These are phyloP conservation scores for Diplodia scrobiculata DNA, from an alignment of 2,329 filamentous ascomycete species.

Conservation along the genomic window DNA sequence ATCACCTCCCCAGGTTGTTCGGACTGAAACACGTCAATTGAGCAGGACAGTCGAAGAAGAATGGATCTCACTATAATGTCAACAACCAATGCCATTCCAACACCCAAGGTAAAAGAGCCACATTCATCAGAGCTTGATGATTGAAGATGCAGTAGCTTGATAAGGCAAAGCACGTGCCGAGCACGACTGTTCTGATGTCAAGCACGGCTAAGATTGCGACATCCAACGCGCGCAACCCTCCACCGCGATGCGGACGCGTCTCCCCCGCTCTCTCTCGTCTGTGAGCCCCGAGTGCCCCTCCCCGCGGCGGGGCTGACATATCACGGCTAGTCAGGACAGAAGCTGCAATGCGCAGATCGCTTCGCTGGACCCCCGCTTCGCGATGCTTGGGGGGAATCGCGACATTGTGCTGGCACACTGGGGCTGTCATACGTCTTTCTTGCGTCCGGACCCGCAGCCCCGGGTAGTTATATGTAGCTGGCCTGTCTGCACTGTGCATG, in stretches of 20 bases:
- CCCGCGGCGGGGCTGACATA: background rate
- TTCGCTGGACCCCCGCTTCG: background rate
- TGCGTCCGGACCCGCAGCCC: background rate
- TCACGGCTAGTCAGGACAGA: no score
- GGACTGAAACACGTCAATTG: background rate
- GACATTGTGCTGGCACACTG: conserved; percentile 6
- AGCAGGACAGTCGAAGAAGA: no score
- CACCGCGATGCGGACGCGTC: conserved; percentile 9
- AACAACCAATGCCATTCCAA: background rate
- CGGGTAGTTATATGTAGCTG: conserved; percentile 5
- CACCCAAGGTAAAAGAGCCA: background rate
- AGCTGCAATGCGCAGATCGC: conserved; percentile 1
- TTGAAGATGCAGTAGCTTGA: background rate
- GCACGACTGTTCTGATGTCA: conserved; percentile 11
- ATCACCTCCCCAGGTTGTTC: background rate
- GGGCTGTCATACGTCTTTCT: background rate
- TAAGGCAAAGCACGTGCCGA: conserved; percentile 4
- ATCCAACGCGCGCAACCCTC: conserved; percentile 1
- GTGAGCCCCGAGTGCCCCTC: background rate
- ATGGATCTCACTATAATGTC: no score
- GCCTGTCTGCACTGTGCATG: background rate
- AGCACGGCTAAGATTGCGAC: conserved; percentile 20
- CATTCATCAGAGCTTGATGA: no score
- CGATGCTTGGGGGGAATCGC: conserved; percentile 21
- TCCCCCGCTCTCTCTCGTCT: background rate